Base-by-base conservation (phyloP, 768 basidiomycete species). In the Daedaleopsis nitida region DNA sequence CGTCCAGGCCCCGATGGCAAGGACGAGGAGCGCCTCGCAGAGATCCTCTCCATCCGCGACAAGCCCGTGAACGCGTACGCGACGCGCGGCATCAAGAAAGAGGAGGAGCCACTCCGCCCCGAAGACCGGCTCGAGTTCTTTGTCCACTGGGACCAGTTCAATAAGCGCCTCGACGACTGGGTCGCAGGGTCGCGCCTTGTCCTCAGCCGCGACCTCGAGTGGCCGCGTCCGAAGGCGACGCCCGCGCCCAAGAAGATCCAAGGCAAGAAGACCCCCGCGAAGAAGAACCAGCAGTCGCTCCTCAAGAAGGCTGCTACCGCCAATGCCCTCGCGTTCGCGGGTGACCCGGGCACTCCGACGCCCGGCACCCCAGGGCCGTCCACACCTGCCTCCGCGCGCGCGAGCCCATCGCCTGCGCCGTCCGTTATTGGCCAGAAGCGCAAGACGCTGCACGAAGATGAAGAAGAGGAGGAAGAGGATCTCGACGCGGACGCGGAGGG, bases 91-190 rank as follows among this genome's bases (percentile, higher is more conserved):
- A 74, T 39, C 66, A 70, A 52, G 68, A 76, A 76, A 43, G 79
- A 80, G 63, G 80, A 82, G 52, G 80, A 84, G 47, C 80, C 70
- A 21, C 66, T 78, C 42, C 83, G 83, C 59, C 83, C 85, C 10
- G 88, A 89, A 69, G 92, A 94, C 73, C 87, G 90, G 68, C 84
- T 86, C 74, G 96, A 98, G 74, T 98, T 87, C 80, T 99, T 98
- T 70, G 94, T 98, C 19, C 97, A 99, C 71, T 99, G 96, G 89
- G 94, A 98, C 68, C 87, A 93, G 65, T 98, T 98, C 83, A 99
- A 99, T 81, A 99, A 99, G 74, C 95, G 97, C 64, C 81, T 98
- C 43, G 97, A 99, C 72, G 97, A 97, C 57, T 99, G 97, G 97
- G 89, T 99, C 23, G 78, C 90, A 14, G 93, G 92, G 16, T 89